Conservation (phyloP, 1,284 basidiomycete species). For the Pseudozyma sp. region DNA sequence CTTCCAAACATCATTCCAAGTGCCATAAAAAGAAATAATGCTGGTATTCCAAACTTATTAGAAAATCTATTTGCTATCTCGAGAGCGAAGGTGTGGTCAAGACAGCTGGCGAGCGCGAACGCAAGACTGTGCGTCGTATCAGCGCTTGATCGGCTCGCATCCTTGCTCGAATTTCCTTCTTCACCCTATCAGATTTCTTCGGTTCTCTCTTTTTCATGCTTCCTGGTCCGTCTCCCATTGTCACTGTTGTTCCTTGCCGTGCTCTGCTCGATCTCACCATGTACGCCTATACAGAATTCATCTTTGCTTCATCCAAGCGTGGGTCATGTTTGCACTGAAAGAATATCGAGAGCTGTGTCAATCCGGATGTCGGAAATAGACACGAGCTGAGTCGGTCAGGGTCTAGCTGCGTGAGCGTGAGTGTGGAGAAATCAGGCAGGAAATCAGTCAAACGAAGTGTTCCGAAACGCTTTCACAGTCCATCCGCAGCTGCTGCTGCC, state of each 20-base stretch:
- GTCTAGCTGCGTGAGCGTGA: background rate
- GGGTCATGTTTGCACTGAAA: background rate
- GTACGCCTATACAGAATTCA: slow-evolving; percentile 12
- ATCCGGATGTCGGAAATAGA: too few relatives aligned
- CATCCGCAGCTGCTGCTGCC: background rate
- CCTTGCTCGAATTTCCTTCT: background rate
- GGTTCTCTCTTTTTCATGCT: background rate
- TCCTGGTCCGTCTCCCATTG: background rate
- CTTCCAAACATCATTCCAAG: too few relatives aligned
- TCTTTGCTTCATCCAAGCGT: background rate
- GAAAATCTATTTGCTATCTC: too few relatives aligned
- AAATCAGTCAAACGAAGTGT: background rate
- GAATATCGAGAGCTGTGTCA: too few relatives aligned
- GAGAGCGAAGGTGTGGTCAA: slow-evolving; percentile 63
- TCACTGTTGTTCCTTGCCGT: slow-evolving; percentile 8
- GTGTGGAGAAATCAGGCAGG: slow-evolving; percentile 5
- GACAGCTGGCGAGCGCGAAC: slow-evolving; percentile 63
- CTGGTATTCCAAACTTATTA: too few relatives aligned
- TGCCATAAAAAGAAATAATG: too few relatives aligned
- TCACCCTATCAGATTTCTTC: background rate
- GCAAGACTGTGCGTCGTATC: slow-evolving; percentile 63
- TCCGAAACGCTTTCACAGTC: slow-evolving; percentile 20
- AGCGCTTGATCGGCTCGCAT: slow-evolving; percentile 19
- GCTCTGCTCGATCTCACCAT: background rate
- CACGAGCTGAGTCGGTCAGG: background rate